Conservation (phyloP, 2,329 filamentous ascomycete species). For the Epichloe sibirici region DNA sequence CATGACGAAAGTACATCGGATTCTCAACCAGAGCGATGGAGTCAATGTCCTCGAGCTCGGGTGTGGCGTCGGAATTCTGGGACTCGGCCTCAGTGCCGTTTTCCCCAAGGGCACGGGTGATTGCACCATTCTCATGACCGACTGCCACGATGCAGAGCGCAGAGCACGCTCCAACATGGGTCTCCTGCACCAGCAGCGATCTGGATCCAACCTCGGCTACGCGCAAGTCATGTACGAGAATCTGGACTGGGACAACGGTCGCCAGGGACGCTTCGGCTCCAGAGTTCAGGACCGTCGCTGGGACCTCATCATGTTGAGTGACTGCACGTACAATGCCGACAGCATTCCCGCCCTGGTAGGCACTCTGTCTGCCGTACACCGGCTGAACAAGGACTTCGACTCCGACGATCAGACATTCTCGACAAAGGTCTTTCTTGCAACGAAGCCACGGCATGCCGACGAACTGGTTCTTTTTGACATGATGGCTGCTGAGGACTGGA, state of each 20-base stretch:
- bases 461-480: slow-evolving; percentile 37
- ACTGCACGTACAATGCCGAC: slow-evolving; percentile 51
- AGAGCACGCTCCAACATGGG: slow-evolving; percentile 36
- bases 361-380: slow-evolving; percentile 38
- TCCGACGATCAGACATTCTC: slow-evolving; percentile 9
- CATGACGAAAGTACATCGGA: slow-evolving; percentile 18
- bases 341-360: slow-evolving; percentile 40
- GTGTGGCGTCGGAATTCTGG: slow-evolving; percentile 43
- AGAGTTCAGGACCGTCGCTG: slow-evolving; percentile 28
- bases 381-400: slow-evolving; percentile 17
- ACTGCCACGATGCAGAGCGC: slow-evolving; percentile 41
- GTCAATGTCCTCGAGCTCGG: slow-evolving; percentile 42
- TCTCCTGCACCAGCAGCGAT: slow-evolving; percentile 11
- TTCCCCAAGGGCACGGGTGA: slow-evolving; percentile 13
- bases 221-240: slow-evolving; percentile 36
- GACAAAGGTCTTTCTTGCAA: slow-evolving; percentile 39
- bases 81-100: slow-evolving; percentile 33
- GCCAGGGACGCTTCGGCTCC: slow-evolving; percentile 30
- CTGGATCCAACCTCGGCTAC: slow-evolving; percentile 4
- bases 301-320: slow-evolving; percentile 44
- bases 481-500: slow-evolving; percentile 34
- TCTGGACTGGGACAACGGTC: slow-evolving; percentile 44
- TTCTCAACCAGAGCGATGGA: slow-evolving; percentile 15
- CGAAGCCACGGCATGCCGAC: slow-evolving; percentile 43
- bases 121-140: slow-evolving; percentile 38